Conservation (phyloP, 306 rosid species). For the Vigna hirtella region DNA sequence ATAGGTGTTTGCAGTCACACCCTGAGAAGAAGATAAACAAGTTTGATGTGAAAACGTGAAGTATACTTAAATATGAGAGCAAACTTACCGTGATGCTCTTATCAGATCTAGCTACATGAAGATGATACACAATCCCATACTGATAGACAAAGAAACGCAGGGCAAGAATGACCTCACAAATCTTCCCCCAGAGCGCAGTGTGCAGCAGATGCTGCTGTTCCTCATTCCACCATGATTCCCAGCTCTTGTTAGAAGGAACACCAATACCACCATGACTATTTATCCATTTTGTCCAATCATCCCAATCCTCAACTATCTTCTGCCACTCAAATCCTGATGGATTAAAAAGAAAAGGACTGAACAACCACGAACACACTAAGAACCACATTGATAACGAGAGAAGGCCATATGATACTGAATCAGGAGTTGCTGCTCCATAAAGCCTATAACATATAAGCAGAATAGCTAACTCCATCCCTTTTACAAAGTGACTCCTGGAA, state of each 20-base stretch:
- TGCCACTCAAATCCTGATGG: conserved; percentile 99
- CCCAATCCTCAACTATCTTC: conserved; percentile 96
- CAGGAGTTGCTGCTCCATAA: conserved; percentile 65
- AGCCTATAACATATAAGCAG: conserved; percentile 75
- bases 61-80: conserved; percentile 34
- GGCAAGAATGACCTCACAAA: conserved; percentile 82
- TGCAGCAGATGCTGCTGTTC: conserved; percentile 90
- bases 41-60: conserved; percentile 36
- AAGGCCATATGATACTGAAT: conserved; percentile 52
- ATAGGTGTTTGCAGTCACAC: conserved; percentile 40
- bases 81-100: conserved; percentile 71
- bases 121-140: conserved; percentile 92
- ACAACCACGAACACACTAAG: conserved; percentile 80
- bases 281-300: conserved; percentile 97
- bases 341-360: conserved; percentile 91
- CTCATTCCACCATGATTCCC: conserved; percentile 99
- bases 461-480: conserved; percentile 80
- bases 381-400: conserved; percentile 88
- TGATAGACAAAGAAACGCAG: conserved; percentile 89
- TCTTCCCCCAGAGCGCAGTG: conserved; percentile 75
- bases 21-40: conserved; percentile 32
- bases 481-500: conserved; percentile 94
- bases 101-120: conserved; percentile 65
- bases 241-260: conserved; percentile 89
- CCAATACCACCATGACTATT: conserved; percentile 91